A percentile compares a stretch with the other conserved stretches of the same genome.
Conservation (phyloP, 2,329 filamentous ascomycete genomes). For the Monilinia fructicola region DNA sequence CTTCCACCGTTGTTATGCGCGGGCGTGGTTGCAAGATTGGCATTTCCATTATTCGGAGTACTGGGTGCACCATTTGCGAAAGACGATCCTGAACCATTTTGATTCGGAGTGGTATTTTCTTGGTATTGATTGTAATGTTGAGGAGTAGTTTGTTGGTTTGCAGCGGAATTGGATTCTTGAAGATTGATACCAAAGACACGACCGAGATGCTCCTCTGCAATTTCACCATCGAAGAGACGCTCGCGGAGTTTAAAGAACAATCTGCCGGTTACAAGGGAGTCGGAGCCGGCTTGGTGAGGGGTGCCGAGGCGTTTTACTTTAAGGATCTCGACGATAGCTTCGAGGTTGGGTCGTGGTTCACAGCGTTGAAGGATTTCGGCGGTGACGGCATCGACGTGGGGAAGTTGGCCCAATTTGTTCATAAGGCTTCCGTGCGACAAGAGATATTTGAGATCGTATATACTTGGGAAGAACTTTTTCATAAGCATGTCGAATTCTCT, state of each 20-base stretch:
- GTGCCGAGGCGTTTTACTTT: slow-evolving; percentile 85
- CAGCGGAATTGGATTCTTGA: slow-evolving; percentile 54
- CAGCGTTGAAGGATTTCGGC: slow-evolving; percentile 78
- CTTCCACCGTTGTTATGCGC: slow-evolving; percentile 50
- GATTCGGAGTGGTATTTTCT: slow-evolving; percentile 51
- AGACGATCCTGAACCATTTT: slow-evolving; percentile 50
- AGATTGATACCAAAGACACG: slow-evolving; percentile 90
- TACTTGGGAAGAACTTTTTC: slow-evolving; percentile 86
- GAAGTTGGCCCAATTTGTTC: slow-evolving; percentile 61
- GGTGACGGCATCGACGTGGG: slow-evolving; percentile 62
- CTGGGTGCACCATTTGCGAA: slow-evolving; percentile 54
- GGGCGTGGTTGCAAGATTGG: slow-evolving; percentile 47
- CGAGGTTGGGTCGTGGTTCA: slow-evolving; percentile 86
- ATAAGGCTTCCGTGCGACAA: slow-evolving; percentile 84
- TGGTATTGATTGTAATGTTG: slow-evolving; percentile 45
- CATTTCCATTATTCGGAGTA: slow-evolving; percentile 71
- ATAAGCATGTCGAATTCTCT: slow-evolving; percentile 85
- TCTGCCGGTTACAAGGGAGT: slow-evolving; percentile 87
- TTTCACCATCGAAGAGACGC: slow-evolving; percentile 79
- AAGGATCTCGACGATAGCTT: slow-evolving; percentile 90
- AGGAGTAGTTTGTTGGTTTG: slow-evolving; percentile 43
- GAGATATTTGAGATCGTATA: slow-evolving; percentile 96
- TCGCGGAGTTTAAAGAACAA: slow-evolving; percentile 94
- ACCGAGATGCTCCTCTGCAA: slow-evolving; percentile 78
- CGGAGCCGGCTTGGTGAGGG: slow-evolving; percentile 89